Evolutionary conservation across 495 filamentous ascomycete species (phyloP).

Genomic region (Talaromyces trachyspermus): DNA sequence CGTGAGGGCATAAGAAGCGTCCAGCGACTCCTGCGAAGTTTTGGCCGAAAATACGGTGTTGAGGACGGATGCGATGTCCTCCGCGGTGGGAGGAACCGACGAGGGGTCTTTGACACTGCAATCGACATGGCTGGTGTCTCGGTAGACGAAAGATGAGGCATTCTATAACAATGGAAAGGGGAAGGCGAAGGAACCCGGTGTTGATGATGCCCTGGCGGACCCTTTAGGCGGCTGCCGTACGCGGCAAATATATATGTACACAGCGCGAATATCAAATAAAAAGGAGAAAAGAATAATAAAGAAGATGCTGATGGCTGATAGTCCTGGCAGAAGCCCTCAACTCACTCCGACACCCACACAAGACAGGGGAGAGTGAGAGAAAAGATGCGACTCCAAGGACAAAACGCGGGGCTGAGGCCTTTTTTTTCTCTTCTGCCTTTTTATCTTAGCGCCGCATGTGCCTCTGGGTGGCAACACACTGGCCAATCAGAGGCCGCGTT

Average conservation of each 20-base stretch:
- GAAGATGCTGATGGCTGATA: background rate
- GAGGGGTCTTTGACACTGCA: constrained; percentile 50
- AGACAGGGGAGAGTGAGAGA: constrained; percentile 11
- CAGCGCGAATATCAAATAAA: background rate
- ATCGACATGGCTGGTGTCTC: constrained; percentile 52
- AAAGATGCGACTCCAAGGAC: constrained; percentile 27
- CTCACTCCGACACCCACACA: background rate
- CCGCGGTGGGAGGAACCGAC: constrained; percentile 52
- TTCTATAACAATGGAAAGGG: constrained; percentile 26
- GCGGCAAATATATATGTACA: constrained; percentile 4
- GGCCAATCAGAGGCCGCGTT: constrained; percentile 5
- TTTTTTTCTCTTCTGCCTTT: constrained; percentile 5
- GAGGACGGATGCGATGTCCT: constrained; percentile 68
- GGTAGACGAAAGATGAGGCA: constrained; percentile 62
- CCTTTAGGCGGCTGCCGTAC: constrained; percentile 1
- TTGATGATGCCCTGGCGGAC: background rate
- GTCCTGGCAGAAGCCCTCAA: background rate
- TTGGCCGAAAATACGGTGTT: constrained; percentile 70
- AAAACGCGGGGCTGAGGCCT: constrained; percentile 5
- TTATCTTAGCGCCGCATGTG: constrained; percentile 6
- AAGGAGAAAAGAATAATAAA: background rate
- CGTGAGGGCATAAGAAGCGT: constrained; percentile 76
- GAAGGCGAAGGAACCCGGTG: background rate
- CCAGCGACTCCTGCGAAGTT: constrained; percentile 78
- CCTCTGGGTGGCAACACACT: background rate